A percentile compares a stretch with the other conserved stretches of the same genome.
phyloP scores from a whole-genome alignment of 768 basidiomycete species.

The Pleurotus cornucopiae region DNA sequence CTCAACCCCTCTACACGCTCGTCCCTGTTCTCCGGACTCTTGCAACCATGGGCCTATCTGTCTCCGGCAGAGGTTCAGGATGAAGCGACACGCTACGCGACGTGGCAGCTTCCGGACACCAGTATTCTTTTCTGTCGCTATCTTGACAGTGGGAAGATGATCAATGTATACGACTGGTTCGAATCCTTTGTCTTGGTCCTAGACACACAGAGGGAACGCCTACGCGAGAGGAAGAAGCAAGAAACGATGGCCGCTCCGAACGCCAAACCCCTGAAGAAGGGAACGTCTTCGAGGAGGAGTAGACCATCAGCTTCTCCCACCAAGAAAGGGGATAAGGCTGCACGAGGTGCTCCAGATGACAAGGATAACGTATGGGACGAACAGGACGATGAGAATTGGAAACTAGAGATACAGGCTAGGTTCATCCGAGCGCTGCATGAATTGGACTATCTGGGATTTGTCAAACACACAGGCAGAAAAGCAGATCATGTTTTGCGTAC shows the following conservation, averaged over 20 bases:
- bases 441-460: conserved; percentile 73
- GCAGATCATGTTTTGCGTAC: conserved; percentile 71
- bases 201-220: conserved; percentile 47
- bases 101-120: conserved; percentile 66
- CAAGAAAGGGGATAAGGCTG: conserved; percentile 23
- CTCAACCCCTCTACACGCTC: conserved; percentile 69
- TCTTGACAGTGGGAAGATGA: conserved; percentile 73
- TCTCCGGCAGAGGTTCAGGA: conserved; percentile 11
- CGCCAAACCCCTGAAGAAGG: not conserved
- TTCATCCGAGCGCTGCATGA: conserved; percentile 81
- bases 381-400: conserved; percentile 47
- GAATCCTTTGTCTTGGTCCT: conserved; percentile 68
- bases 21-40: conserved; percentile 54
- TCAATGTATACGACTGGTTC: conserved; percentile 89
- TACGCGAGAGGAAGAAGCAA: not conserved
- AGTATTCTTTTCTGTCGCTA: conserved; percentile 76
- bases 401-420: conserved; percentile 65
- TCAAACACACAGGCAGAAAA: conserved; percentile 78
- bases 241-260: not conserved
- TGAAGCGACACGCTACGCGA: conserved; percentile 13
- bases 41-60: conserved; percentile 52
- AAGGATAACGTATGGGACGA: conserved; percentile 25
- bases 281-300: conserved; percentile 15
- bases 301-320: conserved; percentile 11
- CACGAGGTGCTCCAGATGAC: conserved; percentile 17